Conservation (phyloP, 2,329 filamentous ascomycete species). For the Grosmannia serpens region DNA sequence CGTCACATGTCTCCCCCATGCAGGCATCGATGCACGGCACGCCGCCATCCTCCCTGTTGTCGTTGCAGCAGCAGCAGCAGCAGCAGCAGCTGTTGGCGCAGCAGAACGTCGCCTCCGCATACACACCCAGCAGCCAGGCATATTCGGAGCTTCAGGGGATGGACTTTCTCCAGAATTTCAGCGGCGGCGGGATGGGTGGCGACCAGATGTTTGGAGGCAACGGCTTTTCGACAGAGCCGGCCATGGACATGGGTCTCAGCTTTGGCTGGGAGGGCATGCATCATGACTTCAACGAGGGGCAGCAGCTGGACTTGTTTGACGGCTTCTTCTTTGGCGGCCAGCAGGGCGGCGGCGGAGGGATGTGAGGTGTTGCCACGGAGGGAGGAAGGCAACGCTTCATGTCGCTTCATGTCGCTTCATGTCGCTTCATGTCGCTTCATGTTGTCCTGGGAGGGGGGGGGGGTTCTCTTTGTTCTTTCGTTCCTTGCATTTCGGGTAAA, state of each 20-base stretch:
- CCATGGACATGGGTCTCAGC: conserved; percentile 55
- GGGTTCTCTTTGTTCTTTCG: background rate
- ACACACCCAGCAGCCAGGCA: conserved; percentile 18
- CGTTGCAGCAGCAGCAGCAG: conserved; percentile 24
- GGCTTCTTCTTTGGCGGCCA: conserved; percentile 60
- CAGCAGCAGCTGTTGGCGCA: conserved; percentile 6
- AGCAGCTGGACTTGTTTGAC: conserved; percentile 58
- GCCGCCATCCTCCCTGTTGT: conserved; percentile 13
- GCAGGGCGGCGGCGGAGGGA: conserved; percentile 22
- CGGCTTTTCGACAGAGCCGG: conserved; percentile 28
- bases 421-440: too few relatives aligned
- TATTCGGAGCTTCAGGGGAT: conserved; percentile 40
- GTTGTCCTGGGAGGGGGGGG: too few relatives aligned
- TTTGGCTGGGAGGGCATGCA: conserved; percentile 52
- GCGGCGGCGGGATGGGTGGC: conserved; percentile 8
- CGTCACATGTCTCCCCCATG: conserved; percentile 5
- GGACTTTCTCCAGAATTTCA: conserved; percentile 41
- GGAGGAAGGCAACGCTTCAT: too few relatives aligned
- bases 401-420: too few relatives aligned
- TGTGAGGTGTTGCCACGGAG: background rate
- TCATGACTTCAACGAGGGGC: conserved; percentile 49
- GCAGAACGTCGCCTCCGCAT: conserved; percentile 8
- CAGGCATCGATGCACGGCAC: conserved; percentile 6
- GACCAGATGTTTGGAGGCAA: conserved; percentile 3
- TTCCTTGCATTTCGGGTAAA: background rate